These are phyloP conservation scores for Glycine tomentella DNA, from an alignment of 306 rosid genomes.

Conservation along the genomic window DNA sequence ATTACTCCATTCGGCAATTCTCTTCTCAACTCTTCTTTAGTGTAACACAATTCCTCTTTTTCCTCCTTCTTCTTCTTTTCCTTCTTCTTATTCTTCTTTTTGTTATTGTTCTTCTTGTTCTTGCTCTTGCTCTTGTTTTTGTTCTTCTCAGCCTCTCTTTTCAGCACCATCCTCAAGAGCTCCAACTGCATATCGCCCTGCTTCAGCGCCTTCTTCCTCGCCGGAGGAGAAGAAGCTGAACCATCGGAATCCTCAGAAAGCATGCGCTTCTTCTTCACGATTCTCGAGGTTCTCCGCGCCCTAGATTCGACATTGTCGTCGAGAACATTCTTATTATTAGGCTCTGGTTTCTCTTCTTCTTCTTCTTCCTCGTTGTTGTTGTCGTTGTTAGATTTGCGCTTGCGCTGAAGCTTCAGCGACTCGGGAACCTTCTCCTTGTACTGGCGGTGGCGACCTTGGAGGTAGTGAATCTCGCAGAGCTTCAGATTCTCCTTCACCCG, in stretches of 20 bases:
- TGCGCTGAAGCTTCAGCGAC: slow-evolving; percentile 80
- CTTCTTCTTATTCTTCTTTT: not conserved
- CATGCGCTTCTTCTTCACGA: slow-evolving; percentile 65
- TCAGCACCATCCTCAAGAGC: slow-evolving; percentile 84
- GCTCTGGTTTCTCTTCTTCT: no score
- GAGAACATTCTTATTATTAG: not conserved
- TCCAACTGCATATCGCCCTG: slow-evolving; percentile 78
- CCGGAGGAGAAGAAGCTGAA: not conserved
- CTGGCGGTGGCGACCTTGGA: slow-evolving; percentile 95
- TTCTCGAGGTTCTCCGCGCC: slow-evolving; percentile 56
- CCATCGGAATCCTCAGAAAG: slow-evolving; percentile 51
- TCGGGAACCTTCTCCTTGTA: slow-evolving; percentile 90
- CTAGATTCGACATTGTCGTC: slow-evolving; percentile 65
- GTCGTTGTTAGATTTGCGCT: slow-evolving; percentile 39
- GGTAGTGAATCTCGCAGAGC: slow-evolving; percentile 96
- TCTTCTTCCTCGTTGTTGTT: slow-evolving; percentile 10
- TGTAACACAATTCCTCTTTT: slow-evolving; percentile 51
- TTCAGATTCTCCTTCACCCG: slow-evolving; percentile 80
- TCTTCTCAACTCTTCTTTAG: slow-evolving; percentile 66
- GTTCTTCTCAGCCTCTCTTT: slow-evolving; percentile 86
- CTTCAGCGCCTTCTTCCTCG: slow-evolving; percentile 59
- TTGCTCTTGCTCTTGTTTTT: slow-evolving; percentile 35
- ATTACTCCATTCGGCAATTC: slow-evolving; percentile 92
- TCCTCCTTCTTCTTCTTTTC: no score
- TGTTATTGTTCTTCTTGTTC: slow-evolving; percentile 10